Base-by-base conservation (phyloP, 192 early-diverging fungal genomes). In the Physocladia obscura region DNA sequence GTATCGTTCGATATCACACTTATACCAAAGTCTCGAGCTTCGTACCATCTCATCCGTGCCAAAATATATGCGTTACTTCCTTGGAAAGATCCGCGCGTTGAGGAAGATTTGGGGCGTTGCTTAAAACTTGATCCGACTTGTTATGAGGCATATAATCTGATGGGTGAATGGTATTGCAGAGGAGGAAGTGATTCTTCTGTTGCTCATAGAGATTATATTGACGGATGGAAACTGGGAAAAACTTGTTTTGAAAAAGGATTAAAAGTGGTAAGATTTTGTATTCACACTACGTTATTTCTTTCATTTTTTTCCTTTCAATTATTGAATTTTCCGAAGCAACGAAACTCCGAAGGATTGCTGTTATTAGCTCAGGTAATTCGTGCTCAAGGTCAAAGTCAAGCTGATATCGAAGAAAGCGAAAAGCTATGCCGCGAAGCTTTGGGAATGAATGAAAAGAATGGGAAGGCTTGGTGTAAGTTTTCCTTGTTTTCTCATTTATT, bases 151-250 rank as follows among this genome's bases (percentile, higher is more conserved):
- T 71, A 58, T 56, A 71, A 71, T 50, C 15, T 71, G 56, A 57
- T 71, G 49, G 69, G 69, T 2, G 57, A 71, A 27, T 71, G 69
- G 69, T 71, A 71, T 31, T 71, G 47, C 26, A 31, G 21, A 52
- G 22, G 29, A 21, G 44, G 44, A 47, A 47, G 44, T 47, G n/a
- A n/a, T 47, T 11, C n/a, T 47, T 47, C 44, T 52, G 50, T 17
- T 52, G 50, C 8, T 26, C 5, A 11, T 52, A 27, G 29, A 27
- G 50, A 6, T 0, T 26, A 62, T 19, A 32, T 22, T 37, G 40
- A 47, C 26, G 15, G 13, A 8, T 62, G 60, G 63, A n/a, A 35
- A 21, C 32, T 71, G 15, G 69, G 39, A 8, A n/a, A 47, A 32
- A 11, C 17, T n/a, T 71, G 69, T 37, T 71, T 71, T 34, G 69